phyloP scores from a whole-genome alignment of 768 basidiomycete genomes.

The Boletus rubroflammeus region DNA sequence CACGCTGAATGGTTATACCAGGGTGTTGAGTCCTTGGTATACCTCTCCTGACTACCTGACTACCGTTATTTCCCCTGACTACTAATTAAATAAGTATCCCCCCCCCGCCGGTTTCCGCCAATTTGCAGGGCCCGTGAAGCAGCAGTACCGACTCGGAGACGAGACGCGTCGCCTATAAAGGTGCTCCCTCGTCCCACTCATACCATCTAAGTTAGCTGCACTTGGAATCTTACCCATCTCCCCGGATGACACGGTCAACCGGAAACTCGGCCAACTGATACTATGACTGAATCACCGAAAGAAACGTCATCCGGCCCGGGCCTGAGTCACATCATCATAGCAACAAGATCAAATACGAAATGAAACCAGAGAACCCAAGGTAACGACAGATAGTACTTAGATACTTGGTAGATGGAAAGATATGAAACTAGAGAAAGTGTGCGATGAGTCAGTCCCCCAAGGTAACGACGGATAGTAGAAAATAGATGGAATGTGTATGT shows the following conservation, averaged over 20 bases:
- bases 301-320: background rate
- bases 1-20: no score
- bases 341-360: background rate
- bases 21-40: no score
- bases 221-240: background rate
- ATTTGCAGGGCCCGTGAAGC: background rate
- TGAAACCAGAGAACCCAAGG: background rate
- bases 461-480: background rate
- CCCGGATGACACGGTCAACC: background rate
- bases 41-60: background rate
- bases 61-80: background rate
- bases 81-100: background rate
- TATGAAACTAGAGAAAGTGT: background rate
- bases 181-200: background rate
- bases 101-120: background rate
- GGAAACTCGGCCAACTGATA: no score
- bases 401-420: background rate
- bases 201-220: background rate
- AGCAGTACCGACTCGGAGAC: background rate
- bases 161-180: background rate
- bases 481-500: background rate
- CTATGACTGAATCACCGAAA: background rate
- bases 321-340: background rate
- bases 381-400: background rate
- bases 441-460: no score